Evolutionary conservation across 805 yeast genomes (phyloP), one percentile per base, ranked within the genome.

Genomic region (Yarrowia porcina): DNA sequence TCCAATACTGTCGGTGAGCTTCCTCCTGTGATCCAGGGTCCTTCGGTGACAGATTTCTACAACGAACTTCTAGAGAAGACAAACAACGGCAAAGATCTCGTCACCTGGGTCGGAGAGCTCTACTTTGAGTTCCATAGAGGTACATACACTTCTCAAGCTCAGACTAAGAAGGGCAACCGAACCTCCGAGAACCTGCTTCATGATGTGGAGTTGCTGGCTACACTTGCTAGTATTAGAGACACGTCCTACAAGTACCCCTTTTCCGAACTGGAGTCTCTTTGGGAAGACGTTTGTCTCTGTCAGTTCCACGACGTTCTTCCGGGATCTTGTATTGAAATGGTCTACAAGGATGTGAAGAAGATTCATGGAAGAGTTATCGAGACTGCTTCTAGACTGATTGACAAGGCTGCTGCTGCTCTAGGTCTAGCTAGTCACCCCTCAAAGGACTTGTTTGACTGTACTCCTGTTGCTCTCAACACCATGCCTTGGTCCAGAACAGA

Each of bases 281-380:
- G 99, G 99, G 93, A 90, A 72, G 85, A 89, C 73, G 84, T 93
- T 20, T 83, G 91, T 65, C 77, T 94, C 63, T 91, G 97, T 72
- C 98, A 93, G 73, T 93, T 93, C 77, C 99, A 93, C 74, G 99
- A 93, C 76, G 97, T 93, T n/a, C 79, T 94, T 60, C 99, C 99
- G 1, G 99, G 99, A 2, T 87, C 96, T 6, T 90, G 97, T 75
- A 93, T 93, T 69, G 97, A 90, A 66, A 84, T 90, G 85, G 97
- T 94, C 13, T 93, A 94, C 71, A 91, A 90, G 69, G 94, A 88
- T 69, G 97, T 93, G 10, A 83, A 85, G 71, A 92, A 93, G 32
- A 85, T 89, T 83, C 80, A 92, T 68, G 78, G 77, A 6, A 75
- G 79, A 15, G 87, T 86, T 23, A 76, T 87, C 64, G 75, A 77